These are phyloP conservation scores for Pichia scutulata DNA, from an alignment of 805 yeast species.

Conservation along the genomic window DNA sequence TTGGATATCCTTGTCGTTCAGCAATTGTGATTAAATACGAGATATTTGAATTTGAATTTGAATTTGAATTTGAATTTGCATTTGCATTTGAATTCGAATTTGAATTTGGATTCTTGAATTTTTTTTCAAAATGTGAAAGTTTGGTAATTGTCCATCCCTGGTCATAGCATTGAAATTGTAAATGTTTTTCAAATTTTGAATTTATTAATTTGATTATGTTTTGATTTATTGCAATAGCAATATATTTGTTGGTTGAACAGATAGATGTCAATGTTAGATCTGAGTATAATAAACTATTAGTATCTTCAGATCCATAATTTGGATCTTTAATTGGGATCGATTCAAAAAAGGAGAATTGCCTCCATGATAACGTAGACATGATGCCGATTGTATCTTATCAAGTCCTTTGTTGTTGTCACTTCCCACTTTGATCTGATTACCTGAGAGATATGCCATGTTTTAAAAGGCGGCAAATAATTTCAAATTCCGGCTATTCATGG, in stretches of 20 bases:
- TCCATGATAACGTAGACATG: slow-evolving; percentile 30
- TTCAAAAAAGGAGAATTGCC: slow-evolving; percentile 84
- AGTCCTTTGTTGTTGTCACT: too few relatives aligned
- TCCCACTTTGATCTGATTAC: too few relatives aligned
- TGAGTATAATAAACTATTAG: slow-evolving; percentile 54
- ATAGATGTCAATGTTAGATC: slow-evolving; percentile 66
- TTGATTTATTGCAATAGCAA: slow-evolving; percentile 53
- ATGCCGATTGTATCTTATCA: background rate
- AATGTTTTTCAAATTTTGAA: slow-evolving; percentile 36
- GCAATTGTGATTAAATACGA: slow-evolving; percentile 56
- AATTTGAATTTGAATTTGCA: too few relatives aligned
- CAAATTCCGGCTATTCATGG: too few relatives aligned
- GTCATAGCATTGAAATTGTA: slow-evolving; percentile 58
- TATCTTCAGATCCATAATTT: slow-evolving; percentile 41
- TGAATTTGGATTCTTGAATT: too few relatives aligned
- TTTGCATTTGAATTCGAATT: too few relatives aligned
- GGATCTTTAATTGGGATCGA: slow-evolving; percentile 83
- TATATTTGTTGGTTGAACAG: slow-evolving; percentile 44
- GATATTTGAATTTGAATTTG: too few relatives aligned
- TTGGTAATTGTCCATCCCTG: slow-evolving; percentile 56
- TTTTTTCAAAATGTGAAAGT: slow-evolving; percentile 25
- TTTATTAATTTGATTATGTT: slow-evolving; percentile 52
- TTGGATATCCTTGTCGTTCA: slow-evolving; percentile 65
- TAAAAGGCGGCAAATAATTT: too few relatives aligned
- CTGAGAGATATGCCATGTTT: too few relatives aligned